phyloP scores from a whole-genome alignment of 1,284 basidiomycete genomes.

The Xerocomus amazonicus region DNA sequence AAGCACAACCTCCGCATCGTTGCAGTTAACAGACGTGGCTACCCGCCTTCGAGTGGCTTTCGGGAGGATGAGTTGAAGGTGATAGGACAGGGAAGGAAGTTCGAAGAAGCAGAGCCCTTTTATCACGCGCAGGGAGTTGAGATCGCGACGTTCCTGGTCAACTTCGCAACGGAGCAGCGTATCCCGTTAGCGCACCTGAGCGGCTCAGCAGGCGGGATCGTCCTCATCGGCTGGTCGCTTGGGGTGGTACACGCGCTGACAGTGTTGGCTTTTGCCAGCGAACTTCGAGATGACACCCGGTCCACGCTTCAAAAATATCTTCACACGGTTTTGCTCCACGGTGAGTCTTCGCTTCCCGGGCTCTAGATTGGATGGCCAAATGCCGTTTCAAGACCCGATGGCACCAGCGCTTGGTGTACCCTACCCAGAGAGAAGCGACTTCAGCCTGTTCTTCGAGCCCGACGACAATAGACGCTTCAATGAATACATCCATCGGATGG shows the following conservation, averaged over 20 bases:
- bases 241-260: slow-evolving; percentile 12
- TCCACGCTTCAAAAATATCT: slow-evolving; percentile 22
- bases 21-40: slow-evolving; percentile 10
- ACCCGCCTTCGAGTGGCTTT: slow-evolving; percentile 24
- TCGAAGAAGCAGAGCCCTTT: slow-evolving; percentile 20
- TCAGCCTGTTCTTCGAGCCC: too few species aligned
- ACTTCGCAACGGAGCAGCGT: slow-evolving; percentile 18
- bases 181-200: slow-evolving; percentile 15
- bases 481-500: too few species aligned
- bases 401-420: too few species aligned
- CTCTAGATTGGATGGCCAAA: too few species aligned
- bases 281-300: slow-evolving; percentile 6
- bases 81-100: slow-evolving; percentile 17
- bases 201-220: slow-evolving; percentile 15
- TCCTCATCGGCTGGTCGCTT: slow-evolving; percentile 27
- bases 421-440: too few species aligned
- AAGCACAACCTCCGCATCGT: slow-evolving; percentile 27
- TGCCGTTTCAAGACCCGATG: too few species aligned
- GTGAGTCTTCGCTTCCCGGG: slow-evolving; percentile 6
- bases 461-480: too few species aligned
- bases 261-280: slow-evolving; percentile 21
- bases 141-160: slow-evolving; percentile 22
- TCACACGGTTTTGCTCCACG: slow-evolving; percentile 25
- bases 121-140: slow-evolving; percentile 22
- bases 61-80: slow-evolving; percentile 6